These are phyloP conservation scores for Sugiyamaella sp. DNA, from an alignment of 1,139 yeast species.

Conservation along the genomic window DNA sequence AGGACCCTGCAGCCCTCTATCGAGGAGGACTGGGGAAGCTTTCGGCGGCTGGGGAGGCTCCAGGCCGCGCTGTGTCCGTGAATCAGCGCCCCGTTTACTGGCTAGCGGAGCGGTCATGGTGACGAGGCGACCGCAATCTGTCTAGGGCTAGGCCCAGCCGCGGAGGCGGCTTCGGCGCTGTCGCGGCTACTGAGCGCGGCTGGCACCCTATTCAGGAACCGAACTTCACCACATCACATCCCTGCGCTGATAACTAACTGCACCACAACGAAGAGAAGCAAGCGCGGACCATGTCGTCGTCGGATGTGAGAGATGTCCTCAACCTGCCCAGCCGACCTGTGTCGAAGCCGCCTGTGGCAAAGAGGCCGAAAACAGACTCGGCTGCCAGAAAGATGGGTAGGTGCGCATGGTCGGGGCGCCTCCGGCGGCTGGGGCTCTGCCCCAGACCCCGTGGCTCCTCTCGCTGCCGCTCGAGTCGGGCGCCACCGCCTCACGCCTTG, in stretches of 20 bases:
- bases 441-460: no score
- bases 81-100: no score
- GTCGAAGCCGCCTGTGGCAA: slow-evolving; percentile 33
- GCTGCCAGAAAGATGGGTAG: slow-evolving; percentile 28
- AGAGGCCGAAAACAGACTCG: slow-evolving; percentile 27
- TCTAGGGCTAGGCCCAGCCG: no score
- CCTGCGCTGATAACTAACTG: neutral
- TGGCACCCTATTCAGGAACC: neutral
- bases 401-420: no score
- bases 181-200: no score
- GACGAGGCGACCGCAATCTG: no score
- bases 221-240: neutral
- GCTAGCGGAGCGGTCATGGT: no score
- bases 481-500: no score
- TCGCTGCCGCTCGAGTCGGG: no score
- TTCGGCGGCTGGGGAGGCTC: neutral
- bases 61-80: neutral
- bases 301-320: slow-evolving; percentile 78
- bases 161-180: no score
- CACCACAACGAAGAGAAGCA: no score
- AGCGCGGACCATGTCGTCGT: slow-evolving; percentile 51
- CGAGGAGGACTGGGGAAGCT: neutral
- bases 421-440: no score
- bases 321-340: slow-evolving; percentile 53
- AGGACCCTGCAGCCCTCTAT: slow-evolving; percentile 8